Base-by-base conservation (phyloP, 352 stramenopile species). In the Phytophthora multivora region DNA sequence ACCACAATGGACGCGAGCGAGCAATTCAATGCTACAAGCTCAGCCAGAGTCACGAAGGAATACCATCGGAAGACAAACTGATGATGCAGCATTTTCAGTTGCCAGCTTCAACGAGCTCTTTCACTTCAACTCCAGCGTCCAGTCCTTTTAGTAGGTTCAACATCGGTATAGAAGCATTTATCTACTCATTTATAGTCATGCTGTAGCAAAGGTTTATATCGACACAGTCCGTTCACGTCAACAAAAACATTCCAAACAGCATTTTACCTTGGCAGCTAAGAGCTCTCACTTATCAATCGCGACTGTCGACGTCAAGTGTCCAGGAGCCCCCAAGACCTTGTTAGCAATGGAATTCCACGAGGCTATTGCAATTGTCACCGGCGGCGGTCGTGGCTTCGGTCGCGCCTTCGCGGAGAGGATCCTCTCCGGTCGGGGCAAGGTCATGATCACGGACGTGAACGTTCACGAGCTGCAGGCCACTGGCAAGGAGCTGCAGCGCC, bases 401-500 rank as follows among this genome's bases (percentile, higher is more conserved):
- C 69, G 70, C 31, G 86, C 70, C 11, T 95, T 92, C 59, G 67
- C 81, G 1, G 77, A 86, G 56, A 58, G 70, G 18, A 79, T 95
- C 38, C 65, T 93, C 39, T 26, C 61, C 1, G 60, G 40, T 15
- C 69, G 76, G 26, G 83, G 83, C 43, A 82, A 83, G 28, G 83
- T 82, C 12, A 70, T 95, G 63, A 86, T 93, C 72, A 93, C 86
- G 57, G 83, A 93, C 56, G 74, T 93, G 30, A 77, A 95, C 56
- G 66, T 80, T 41, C 59, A 84, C 50, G 66, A 77, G 54, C 71
- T 95, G 26, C 67, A 87, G 61, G 64, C 63, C 26, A 80, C 81
- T 51, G 80, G 76, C 59, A 82, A 85, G 57, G 76, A 76, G 46
- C 65, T 94, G 11, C 71, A 86, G 57, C 49, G 50, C 45, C 65